These are phyloP conservation scores for Penicillium lagena DNA, from an alignment of 495 filamentous ascomycete genomes.

Conservation along the genomic window DNA sequence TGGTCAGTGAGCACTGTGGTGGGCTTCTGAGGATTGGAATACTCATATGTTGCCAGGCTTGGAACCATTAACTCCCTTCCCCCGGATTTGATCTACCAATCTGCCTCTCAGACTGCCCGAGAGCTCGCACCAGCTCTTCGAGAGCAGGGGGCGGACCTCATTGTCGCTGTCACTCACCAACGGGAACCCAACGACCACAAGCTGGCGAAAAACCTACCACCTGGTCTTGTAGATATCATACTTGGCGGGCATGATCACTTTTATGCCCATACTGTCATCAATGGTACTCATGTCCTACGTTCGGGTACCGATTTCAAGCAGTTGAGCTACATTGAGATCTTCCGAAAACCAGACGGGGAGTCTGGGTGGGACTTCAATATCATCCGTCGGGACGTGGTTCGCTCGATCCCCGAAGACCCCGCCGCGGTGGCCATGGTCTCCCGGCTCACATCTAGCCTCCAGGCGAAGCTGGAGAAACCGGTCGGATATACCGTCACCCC, in stretches of 20 bases:
- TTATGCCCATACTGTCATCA: conserved; percentile 69
- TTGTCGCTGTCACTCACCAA: conserved; percentile 78
- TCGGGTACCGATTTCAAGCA: conserved; percentile 90
- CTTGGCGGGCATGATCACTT: conserved; percentile 89
- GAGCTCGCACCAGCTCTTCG: conserved; percentile 64
- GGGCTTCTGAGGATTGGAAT: not conserved
- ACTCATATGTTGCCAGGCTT: conserved; percentile 45
- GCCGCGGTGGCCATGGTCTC: conserved; percentile 52
- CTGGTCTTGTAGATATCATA: conserved; percentile 72
- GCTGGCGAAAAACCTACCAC: conserved; percentile 59
- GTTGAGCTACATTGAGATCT: conserved; percentile 76
- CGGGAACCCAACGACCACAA: conserved; percentile 83
- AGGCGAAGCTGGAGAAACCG: conserved; percentile 71
- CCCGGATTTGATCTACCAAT: conserved; percentile 71
- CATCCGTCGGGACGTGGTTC: conserved; percentile 62
- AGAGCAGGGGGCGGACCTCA: conserved; percentile 69
- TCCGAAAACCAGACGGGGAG: conserved; percentile 36
- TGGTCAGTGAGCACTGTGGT: conserved; percentile 34
- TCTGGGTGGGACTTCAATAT: conserved; percentile 73
- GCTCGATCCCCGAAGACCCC: conserved; percentile 55
- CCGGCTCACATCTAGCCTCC: conserved; percentile 62
- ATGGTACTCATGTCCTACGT: conserved; percentile 71
- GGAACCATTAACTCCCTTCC: conserved; percentile 83
- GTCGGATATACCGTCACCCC: conserved; percentile 74
- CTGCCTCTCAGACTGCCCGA: conserved; percentile 62